Evolutionary conservation across 1,284 basidiomycete species (phyloP), one percentile per base, ranked within the genome.

Genomic region (Rhodotorula sp.): DNA sequence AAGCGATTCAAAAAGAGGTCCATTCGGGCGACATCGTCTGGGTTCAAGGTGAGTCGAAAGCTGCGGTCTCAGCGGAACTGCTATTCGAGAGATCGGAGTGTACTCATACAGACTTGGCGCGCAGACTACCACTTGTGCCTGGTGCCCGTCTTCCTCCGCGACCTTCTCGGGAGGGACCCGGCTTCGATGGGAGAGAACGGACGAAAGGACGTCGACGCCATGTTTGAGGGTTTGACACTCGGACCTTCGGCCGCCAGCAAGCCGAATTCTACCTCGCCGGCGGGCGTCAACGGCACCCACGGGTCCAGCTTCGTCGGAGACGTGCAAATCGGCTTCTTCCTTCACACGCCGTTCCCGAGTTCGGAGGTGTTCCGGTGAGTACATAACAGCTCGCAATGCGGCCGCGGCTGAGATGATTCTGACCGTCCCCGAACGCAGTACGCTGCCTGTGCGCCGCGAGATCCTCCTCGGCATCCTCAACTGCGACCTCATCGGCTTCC

Each of bases 331-430:
- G 95, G 95, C 45, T 99, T 94, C 86, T 99, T 99, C 87, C 85
- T 99, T 64, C 95, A 99, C 81, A 99, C 97, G 0, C 97, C 95
- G 1, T 99, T 99, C 86, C 95, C 95, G 0, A 94, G 91, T 71
- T 94, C 92, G 77, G 95, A 99, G 81, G 98, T 99, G 78, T 99
- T 99, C 84, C 86, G 94, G 93, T 92, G 77, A 78, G 87, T 80
- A 28, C 55, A 18, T 18, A n/a, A 43, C 8, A 15, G n/a, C 26
- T 26, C 62, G 18, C 19, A 6, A 5, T 26, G n/a, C 8, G 21
- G 21, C 3, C 4, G 38, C 19, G 15, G n/a, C 8, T 21, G 16
- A 28, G 34, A 8, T 3, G 48, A 10, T 18, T 14, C 52, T 62
- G 48, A 55, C 54, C 31, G 38, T 4, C 2, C 26, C 16, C 49